Evolutionary conservation across 352 stramenopile species (phyloP).

Genomic region (Aphanomyces invadans): DNA sequence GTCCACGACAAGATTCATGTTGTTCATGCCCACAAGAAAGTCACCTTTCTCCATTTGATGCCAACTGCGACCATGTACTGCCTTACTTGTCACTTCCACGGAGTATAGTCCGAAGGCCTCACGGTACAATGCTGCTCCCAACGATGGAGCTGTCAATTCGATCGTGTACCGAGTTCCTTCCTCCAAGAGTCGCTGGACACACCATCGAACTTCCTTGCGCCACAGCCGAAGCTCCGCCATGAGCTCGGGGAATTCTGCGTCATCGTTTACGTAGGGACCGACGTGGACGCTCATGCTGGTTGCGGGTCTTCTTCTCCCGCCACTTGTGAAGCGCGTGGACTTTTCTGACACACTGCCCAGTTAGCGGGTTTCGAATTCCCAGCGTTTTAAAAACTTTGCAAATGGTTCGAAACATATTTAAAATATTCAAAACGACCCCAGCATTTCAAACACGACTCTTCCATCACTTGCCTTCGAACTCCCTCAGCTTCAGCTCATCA

Average conservation of each 20-base stretch:
- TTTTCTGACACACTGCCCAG: no score
- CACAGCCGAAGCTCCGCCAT: constrained; percentile 15
- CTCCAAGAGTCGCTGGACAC: background rate
- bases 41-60: background rate
- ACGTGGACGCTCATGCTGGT: background rate
- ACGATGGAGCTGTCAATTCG: background rate
- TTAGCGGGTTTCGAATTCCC: no score
- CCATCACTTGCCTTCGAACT: no score
- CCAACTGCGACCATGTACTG: background rate
- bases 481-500: no score
- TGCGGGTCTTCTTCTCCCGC: background rate
- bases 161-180: background rate
- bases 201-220: constrained; percentile 21
- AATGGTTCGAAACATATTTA: no score
- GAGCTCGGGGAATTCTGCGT: constrained; percentile 2
- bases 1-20: constrained; percentile 1
- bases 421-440: no score
- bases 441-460: no score
- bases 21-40: constrained; percentile 9
- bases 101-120: background rate
- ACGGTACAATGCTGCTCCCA: background rate
- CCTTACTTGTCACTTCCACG: background rate
- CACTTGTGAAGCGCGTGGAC: no score
- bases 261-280: background rate
- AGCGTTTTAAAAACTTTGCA: no score